A percentile compares a stretch with the other conserved stretches of the same genome.
phyloP scores from a whole-genome alignment of 2,329 filamentous ascomycete genomes.

The Bipolaris cookei region DNA sequence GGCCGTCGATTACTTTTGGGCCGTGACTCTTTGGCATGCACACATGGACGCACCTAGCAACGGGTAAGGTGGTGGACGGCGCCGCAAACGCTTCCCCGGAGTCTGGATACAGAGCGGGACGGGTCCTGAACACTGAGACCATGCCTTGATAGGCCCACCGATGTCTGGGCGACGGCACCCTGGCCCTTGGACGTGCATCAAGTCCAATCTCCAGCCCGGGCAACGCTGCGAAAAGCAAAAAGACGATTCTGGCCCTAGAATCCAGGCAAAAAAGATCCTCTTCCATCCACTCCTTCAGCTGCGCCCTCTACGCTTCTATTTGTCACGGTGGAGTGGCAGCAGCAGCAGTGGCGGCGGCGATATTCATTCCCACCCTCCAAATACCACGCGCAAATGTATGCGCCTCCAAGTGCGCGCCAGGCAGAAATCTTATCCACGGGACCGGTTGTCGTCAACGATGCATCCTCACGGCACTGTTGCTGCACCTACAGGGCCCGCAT shows the following conservation, averaged over 20 bases:
- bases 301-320: background rate
- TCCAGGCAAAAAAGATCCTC: constrained; percentile 3
- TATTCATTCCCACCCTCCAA: too few species aligned
- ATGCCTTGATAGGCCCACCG: constrained; percentile 25
- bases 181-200: constrained; percentile 6
- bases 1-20: constrained; percentile 29
- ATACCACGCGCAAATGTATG: background rate
- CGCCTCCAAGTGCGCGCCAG: constrained; percentile 24
- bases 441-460: constrained; percentile 32
- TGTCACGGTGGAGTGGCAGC: constrained; percentile 24
- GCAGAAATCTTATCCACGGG: constrained; percentile 27
- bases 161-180: constrained; percentile 9
- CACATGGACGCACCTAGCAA: constrained; percentile 18
- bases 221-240: constrained; percentile 15
- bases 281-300: background rate
- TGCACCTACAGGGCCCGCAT: constrained; percentile 12
- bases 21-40: constrained; percentile 39
- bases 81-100: constrained; percentile 27
- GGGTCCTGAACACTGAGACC: constrained; percentile 6
- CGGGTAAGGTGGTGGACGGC: constrained; percentile 23
- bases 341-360: constrained; percentile 15
- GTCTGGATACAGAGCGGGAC: constrained; percentile 27
- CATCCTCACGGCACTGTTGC: constrained; percentile 12
- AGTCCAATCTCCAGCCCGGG: constrained; percentile 8
- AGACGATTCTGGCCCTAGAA: constrained; percentile 6